These are phyloP conservation scores for Fusarium tricinctum DNA, from an alignment of 2,329 filamentous ascomycete genomes.

Conservation along the genomic window DNA sequence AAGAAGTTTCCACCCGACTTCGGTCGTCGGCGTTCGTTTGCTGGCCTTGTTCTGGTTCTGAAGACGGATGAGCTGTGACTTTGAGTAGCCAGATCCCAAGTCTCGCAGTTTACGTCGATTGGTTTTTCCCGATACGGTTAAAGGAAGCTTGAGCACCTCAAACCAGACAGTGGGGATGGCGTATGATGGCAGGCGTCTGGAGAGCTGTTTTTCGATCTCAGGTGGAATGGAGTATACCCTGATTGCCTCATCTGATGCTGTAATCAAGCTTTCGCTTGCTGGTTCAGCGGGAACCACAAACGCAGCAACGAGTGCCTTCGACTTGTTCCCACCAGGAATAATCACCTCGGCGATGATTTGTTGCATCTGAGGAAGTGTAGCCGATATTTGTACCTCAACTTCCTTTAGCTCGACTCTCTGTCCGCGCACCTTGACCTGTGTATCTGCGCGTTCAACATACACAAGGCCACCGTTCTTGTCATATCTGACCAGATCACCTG, in stretches of 20 bases:
- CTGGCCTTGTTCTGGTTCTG: neutral
- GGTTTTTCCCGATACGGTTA: constrained; percentile 4
- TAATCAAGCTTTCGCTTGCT: neutral
- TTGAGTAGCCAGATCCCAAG: constrained; percentile 4
- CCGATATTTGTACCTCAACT: constrained; percentile 4
- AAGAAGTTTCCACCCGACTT: constrained; percentile 42
- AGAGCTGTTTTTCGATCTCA: neutral
- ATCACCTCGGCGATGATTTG: constrained; percentile 12
- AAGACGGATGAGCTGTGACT: constrained; percentile 2
- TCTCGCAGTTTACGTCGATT: constrained; percentile 15
- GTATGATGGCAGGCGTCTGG: constrained; percentile 5
- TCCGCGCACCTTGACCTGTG: constrained; percentile 15
- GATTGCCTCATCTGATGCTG: neutral
- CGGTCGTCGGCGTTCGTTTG: neutral
- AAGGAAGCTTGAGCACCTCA: constrained; percentile 2
- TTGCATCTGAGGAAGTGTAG: neutral
- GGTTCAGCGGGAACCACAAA: constrained; percentile 4
- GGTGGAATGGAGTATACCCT: neutral
- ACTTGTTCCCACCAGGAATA: neutral
- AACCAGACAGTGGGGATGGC: constrained; percentile 15
- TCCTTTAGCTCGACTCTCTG: constrained; percentile 13
- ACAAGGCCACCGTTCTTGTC: constrained; percentile 1
- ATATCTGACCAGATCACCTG: constrained; percentile 12
- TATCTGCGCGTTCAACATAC: constrained; percentile 4
- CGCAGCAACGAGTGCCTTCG: constrained; percentile 6